Evolutionary conservation across 345 rosid genomes (phyloP).

Genomic region (Rhizophora mangle): DNA sequence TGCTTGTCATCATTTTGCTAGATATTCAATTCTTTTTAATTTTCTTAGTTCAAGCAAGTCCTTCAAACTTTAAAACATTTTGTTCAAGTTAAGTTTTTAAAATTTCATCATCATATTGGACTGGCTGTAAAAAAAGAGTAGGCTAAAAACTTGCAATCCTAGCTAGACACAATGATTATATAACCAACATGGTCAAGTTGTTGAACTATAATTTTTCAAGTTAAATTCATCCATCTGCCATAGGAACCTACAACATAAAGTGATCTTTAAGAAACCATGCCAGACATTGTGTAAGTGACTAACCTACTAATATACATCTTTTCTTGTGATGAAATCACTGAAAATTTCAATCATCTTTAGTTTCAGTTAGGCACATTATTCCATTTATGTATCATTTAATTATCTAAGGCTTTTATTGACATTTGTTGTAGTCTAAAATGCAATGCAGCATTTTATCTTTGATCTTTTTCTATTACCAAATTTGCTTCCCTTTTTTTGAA

Average conservation of each 20-base stretch:
- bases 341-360: neutral
- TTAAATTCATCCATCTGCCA: constrained; percentile 66
- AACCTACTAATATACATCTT: neutral
- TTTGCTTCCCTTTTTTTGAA: neutral
- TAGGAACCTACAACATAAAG: constrained; percentile 71
- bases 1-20: constrained; percentile 4
- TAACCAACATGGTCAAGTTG: neutral
- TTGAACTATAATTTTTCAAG: constrained; percentile 31
- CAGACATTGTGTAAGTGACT: constrained; percentile 60
- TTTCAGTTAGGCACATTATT: too few relatives aligned
- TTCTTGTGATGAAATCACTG: neutral
- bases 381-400: too few relatives aligned
- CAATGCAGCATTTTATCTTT: neutral
- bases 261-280: constrained; percentile 41
- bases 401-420: too few relatives aligned
- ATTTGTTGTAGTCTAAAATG: too few relatives aligned
- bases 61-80: neutral
- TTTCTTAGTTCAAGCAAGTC: neutral
- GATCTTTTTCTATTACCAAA: neutral
- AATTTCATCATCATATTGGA: neutral
- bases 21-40: neutral
- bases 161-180: neutral
- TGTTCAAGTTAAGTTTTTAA: neutral
- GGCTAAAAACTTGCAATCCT: neutral
- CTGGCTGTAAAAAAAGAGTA: neutral